Base-by-base conservation (phyloP, 2,329 filamentous ascomycete genomes). In the Clarireedia hainanense region DNA sequence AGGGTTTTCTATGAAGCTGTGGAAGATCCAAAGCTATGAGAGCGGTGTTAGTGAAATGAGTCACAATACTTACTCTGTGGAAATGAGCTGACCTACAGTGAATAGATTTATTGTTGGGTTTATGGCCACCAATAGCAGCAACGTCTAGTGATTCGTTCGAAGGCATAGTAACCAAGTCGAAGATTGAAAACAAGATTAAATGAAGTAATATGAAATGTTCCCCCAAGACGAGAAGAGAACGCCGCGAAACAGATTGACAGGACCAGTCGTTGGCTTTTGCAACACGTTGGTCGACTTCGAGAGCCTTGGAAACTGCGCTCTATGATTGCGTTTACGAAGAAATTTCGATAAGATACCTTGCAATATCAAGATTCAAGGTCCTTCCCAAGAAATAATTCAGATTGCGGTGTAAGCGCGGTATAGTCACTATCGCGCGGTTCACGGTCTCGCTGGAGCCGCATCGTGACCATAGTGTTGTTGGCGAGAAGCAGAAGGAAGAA, bases 1-100 rank as follows among this genome's bases (percentile, higher is more conserved):
- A 75, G 6, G 91, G 91, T 66, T 82, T 86, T 64, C 86, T 81
- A 78, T 91, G 89, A 60, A 92, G 78, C 66, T 91, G 88, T n/a
- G 91, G 89, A 26, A 96, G 80, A 67, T 92, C 88, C 57, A 86
- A 74, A 57, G 84, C 83, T 85, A 65, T 57, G 4, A 37, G 17
- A 17, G 6, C 30, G 6, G 17, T 17, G 4, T 55, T 12, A 55
- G 37, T 34, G 26, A 43, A 4, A 6, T 20, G 10, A 30, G 17
- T 24, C 15, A 34, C 20, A 6, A 14, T 9, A 30, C 20, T 10
- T 14, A 9, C 23, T 12, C 6, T 17, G 10, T 20, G n/a, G 20
- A 23, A 26, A 24, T 24, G 42, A 23, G 24, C 2, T 15, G 40
- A 50, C 52, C 23, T 39, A 55, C 52, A 55, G 46, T 55, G 52